phyloP scores from a whole-genome alignment of 352 stramenopile genomes.

The Globisporangium abappressorium region DNA sequence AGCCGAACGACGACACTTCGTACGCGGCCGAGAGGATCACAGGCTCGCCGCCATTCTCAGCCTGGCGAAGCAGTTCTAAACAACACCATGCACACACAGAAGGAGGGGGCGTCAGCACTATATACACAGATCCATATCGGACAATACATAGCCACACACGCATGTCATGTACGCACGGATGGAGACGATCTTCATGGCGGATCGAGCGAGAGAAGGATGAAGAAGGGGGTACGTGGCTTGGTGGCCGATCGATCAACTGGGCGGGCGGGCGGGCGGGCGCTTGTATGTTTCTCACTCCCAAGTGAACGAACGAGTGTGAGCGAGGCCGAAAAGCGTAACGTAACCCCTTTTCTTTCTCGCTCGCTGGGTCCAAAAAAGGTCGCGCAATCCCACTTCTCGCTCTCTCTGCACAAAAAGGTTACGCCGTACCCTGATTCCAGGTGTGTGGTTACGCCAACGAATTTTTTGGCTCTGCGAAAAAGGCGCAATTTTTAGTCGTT shows the following conservation, averaged over 20 bases:
- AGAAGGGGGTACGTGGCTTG: background rate
- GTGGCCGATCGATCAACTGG: background rate
- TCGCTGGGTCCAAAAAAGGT: background rate
- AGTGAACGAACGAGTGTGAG: background rate
- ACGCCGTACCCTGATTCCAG: background rate
- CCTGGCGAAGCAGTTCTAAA: slow-evolving; percentile 67
- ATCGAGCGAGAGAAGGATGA: background rate
- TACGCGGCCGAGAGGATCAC: slow-evolving; percentile 64
- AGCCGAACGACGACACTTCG: slow-evolving; percentile 81
- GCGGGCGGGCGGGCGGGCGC: no score
- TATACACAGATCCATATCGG: background rate
- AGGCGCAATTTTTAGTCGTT: background rate
- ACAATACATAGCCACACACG: background rate
- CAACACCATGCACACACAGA: slow-evolving; percentile 13
- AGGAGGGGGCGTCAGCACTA: background rate
- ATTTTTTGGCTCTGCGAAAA: background rate
- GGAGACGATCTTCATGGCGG: slow-evolving; percentile 81
- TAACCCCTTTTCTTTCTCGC: slow-evolving; percentile 6
- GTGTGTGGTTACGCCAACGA: background rate
- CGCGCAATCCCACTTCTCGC: background rate
- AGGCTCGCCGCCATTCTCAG: slow-evolving; percentile 55
- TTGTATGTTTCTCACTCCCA: background rate
- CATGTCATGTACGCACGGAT: slow-evolving; percentile 47
- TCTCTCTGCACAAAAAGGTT: background rate
- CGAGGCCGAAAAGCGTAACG: slow-evolving; percentile 3